These are phyloP conservation scores for Scenedesmus sp. DNA, from an alignment of 163 green algal species.

Conservation along the genomic window DNA sequence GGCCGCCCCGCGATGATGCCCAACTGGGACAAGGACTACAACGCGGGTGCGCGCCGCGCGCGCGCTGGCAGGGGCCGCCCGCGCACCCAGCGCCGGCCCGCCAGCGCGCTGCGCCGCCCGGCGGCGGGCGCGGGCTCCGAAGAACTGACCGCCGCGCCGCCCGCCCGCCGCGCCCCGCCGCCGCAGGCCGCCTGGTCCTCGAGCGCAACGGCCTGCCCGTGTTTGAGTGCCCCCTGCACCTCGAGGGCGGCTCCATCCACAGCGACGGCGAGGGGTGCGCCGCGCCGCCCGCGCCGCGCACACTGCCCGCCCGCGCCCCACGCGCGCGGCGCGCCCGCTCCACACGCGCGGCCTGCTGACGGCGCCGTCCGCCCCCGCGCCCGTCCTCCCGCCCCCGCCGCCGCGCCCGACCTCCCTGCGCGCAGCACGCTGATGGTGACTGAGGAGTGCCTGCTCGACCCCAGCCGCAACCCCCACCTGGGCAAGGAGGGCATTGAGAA, in stretches of 20 bases:
- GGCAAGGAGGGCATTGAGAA: conserved; percentile 71
- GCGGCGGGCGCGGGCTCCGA: too few relatives aligned
- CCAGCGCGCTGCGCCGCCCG: too few relatives aligned
- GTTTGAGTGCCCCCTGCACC: conserved; percentile 63
- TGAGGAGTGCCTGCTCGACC: conserved; percentile 86
- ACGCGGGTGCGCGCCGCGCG: conserved; percentile 57
- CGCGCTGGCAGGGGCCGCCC: too few relatives aligned
- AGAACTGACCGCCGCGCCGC: too few relatives aligned
- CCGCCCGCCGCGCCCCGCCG: too few relatives aligned
- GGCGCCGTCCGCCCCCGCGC: too few relatives aligned
- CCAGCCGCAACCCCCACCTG: conserved; percentile 81
- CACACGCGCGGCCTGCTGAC: too few relatives aligned
- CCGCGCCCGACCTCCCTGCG: too few relatives aligned
- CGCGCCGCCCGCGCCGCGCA: too few relatives aligned
- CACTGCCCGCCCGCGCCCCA: too few relatives aligned
- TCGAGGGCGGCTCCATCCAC: conserved; percentile 81
- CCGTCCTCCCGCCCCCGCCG: neutral
- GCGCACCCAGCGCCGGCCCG: too few relatives aligned
- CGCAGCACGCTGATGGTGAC: conserved; percentile 82
- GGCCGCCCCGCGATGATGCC: conserved; percentile 68
- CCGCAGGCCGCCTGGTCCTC: conserved; percentile 46
- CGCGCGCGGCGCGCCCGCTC: too few relatives aligned
- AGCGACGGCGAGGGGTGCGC: conserved; percentile 76
- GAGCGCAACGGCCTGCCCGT: conserved; percentile 50
- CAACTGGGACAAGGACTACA: conserved; percentile 72